A percentile compares a stretch with the other conserved stretches of the same genome.
phyloP scores from a whole-genome alignment of 441 rosid species.

The Theobroma grandiflorum region DNA sequence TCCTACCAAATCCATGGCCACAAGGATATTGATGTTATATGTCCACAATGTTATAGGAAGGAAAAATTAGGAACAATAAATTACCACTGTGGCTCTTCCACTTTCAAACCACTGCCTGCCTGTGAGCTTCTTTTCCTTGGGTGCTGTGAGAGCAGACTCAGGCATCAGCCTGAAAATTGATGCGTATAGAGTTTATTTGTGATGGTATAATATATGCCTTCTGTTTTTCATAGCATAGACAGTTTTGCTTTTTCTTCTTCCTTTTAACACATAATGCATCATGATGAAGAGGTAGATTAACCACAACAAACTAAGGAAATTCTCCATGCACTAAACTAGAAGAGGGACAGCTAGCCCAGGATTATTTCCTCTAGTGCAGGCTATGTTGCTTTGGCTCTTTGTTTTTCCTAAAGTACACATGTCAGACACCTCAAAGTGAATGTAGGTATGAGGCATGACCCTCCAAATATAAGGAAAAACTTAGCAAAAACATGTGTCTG shows the following conservation, averaged over 20 bases:
- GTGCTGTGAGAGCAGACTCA: slow-evolving; percentile 76
- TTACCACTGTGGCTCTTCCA: slow-evolving; percentile 68
- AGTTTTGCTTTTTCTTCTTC: neutral
- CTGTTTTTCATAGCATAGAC: slow-evolving; percentile 2
- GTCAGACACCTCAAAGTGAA: slow-evolving; percentile 6
- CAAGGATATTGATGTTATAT: slow-evolving; percentile 17
- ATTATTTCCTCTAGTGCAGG: neutral
- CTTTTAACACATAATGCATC: neutral
- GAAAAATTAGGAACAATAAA: slow-evolving; percentile 14
- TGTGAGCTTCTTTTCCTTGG: slow-evolving; percentile 87
- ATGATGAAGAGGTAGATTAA: slow-evolving; percentile 4
- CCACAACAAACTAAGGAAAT: slow-evolving; percentile 16
- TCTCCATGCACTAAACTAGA: neutral
- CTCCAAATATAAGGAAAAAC: slow-evolving; percentile 8
- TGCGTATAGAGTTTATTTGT: slow-evolving; percentile 5
- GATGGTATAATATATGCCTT: neutral
- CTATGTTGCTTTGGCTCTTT: neutral
- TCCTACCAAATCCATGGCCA: neutral
- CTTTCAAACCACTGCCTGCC: slow-evolving; percentile 99
- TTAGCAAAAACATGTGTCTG: no score
- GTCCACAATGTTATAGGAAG: slow-evolving; percentile 10
- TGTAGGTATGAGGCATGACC: neutral
- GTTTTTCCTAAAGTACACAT: neutral
- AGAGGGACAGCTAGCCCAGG: neutral
- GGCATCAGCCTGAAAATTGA: slow-evolving; percentile 79